Evolutionary conservation across 225 moss, liverwort and hornwort species (phyloP).

Genomic region (Pleurozium schreberi): DNA sequence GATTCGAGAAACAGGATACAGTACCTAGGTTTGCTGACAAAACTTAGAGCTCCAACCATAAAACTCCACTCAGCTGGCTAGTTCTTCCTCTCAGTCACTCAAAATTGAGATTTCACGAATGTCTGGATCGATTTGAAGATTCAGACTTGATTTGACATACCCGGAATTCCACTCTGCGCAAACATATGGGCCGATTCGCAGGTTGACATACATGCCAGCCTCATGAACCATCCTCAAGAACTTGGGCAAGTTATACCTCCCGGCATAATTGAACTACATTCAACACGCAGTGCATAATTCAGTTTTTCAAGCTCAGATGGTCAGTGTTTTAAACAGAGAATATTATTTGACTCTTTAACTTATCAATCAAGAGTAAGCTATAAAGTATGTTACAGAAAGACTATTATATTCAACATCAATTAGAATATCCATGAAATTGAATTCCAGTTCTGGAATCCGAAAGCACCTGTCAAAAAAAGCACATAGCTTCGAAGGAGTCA

Average conservation of each 20-base stretch:
- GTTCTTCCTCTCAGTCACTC: not conserved
- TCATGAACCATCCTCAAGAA: conserved; percentile 62
- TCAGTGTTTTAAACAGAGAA: not conserved
- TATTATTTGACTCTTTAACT: not conserved
- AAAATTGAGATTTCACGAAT: not conserved
- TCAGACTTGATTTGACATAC: conserved; percentile 5
- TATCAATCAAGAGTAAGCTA: not conserved
- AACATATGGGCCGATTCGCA: conserved; percentile 88
- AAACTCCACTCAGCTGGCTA: not conserved
- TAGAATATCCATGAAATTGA: not conserved
- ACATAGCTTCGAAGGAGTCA: not conserved
- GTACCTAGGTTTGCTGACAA: not conserved
- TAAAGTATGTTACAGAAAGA: not conserved
- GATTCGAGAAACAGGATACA: not conserved
- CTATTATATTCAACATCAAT: not conserved
- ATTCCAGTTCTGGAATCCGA: not conserved
- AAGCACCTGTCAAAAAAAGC: no score
- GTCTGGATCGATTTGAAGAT: not conserved
- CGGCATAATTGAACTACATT: conserved; percentile 58
- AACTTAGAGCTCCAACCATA: not conserved
- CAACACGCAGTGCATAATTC: not conserved
- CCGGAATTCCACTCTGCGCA: conserved; percentile 95
- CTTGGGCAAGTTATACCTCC: conserved; percentile 63
- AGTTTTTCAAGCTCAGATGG: not conserved
- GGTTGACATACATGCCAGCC: conserved; percentile 70